These are phyloP conservation scores for Epithele typhae DNA, from an alignment of 768 basidiomycete species.

Conservation along the genomic window DNA sequence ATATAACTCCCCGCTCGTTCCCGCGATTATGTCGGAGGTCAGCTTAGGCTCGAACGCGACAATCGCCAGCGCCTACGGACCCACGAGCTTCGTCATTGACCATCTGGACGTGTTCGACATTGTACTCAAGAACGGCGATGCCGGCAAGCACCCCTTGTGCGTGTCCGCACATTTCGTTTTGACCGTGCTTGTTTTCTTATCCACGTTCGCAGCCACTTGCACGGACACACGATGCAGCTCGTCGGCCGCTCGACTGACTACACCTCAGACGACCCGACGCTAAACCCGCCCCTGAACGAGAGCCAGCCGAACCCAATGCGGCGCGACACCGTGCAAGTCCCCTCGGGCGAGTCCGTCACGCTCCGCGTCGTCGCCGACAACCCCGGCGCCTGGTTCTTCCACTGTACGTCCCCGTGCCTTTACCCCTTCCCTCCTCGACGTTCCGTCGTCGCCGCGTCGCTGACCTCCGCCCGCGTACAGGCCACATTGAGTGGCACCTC, in stretches of 20 bases:
- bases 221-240: slow-evolving; percentile 86
- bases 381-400: slow-evolving; percentile 87
- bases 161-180: no score
- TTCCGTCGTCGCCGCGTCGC: no score
- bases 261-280: slow-evolving; percentile 61
- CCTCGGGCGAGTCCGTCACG: slow-evolving; percentile 60
- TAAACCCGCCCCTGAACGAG: slow-evolving; percentile 80
- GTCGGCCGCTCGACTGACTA: slow-evolving; percentile 69
- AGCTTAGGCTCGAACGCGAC: slow-evolving; percentile 75
- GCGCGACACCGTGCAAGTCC: slow-evolving; percentile 85
- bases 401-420: slow-evolving; percentile 46
- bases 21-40: slow-evolving; percentile 70
- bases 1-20: slow-evolving; percentile 67
- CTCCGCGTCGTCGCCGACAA: slow-evolving; percentile 86
- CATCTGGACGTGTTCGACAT: slow-evolving; percentile 76
- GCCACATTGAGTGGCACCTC: slow-evolving; percentile 86
- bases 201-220: slow-evolving; percentile 62
- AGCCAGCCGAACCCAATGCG: slow-evolving; percentile 84
- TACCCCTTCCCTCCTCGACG: not conserved
- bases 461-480: slow-evolving; percentile 29
- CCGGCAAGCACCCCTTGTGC: slow-evolving; percentile 82
- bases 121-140: slow-evolving; percentile 67
- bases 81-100: slow-evolving; percentile 68
- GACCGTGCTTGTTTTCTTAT: slow-evolving; percentile 16
- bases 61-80: slow-evolving; percentile 69